phyloP scores from a whole-genome alignment of 768 basidiomycete species.

The Asterophora lycoperdoides region DNA sequence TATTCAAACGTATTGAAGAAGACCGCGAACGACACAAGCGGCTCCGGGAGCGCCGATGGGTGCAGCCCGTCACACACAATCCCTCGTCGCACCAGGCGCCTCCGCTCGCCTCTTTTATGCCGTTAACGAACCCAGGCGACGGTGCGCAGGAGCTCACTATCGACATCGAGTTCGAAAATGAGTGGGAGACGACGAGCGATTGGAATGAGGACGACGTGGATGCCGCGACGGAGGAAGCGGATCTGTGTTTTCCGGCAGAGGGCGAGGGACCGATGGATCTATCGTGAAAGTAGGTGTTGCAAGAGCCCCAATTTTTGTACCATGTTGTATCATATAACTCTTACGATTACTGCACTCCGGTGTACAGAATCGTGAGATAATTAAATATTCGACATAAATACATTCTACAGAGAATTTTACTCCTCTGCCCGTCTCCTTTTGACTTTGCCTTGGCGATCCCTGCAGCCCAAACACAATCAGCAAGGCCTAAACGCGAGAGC shows the following conservation, averaged over 20 bases:
- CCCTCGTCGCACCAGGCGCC: constrained; percentile 37
- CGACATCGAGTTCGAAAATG: constrained; percentile 86
- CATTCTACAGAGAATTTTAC: not conserved
- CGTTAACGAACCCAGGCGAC: constrained; percentile 46
- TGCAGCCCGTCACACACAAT: constrained; percentile 66
- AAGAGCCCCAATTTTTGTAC: too few relatives aligned
- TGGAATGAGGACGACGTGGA: constrained; percentile 90
- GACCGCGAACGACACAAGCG: constrained; percentile 92
- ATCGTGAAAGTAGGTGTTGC: constrained; percentile 19
- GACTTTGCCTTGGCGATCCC: constrained; percentile 17
- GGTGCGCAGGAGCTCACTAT: constrained; percentile 58
- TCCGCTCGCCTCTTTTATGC: constrained; percentile 57
- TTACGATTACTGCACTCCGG: too few relatives aligned
- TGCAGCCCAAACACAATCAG: not conserved
- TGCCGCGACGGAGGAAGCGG: constrained; percentile 65
- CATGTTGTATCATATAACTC: too few relatives aligned
- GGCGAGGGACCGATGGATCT: constrained; percentile 43
- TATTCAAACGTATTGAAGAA: constrained; percentile 85
- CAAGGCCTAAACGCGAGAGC: not conserved
- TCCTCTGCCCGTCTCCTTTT: constrained; percentile 15
- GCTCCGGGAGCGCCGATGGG: constrained; percentile 86
- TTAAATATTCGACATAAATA: not conserved
- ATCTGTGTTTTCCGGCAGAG: constrained; percentile 59
- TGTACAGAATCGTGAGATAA: too few relatives aligned
- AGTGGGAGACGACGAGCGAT: constrained; percentile 86